These are phyloP conservation scores for Croton laevigatus DNA, from an alignment of 441 rosid species.

Conservation along the genomic window DNA sequence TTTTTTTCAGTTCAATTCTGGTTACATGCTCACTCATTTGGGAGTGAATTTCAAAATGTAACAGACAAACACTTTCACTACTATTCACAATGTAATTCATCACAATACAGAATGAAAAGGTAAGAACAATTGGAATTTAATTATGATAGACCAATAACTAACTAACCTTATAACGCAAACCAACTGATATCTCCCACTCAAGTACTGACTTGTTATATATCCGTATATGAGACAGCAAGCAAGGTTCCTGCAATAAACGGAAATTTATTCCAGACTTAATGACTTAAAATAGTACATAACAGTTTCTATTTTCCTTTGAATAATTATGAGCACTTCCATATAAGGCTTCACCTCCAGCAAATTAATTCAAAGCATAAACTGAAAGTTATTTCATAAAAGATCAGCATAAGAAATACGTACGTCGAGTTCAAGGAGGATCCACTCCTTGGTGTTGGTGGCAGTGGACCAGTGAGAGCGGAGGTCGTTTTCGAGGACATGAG, in stretches of 20 bases:
- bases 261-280: neutral
- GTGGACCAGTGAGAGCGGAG: slow-evolving; percentile 92
- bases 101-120: neutral
- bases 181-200: slow-evolving; percentile 91
- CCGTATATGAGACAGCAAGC: slow-evolving; percentile 69
- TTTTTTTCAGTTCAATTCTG: neutral
- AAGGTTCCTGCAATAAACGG: slow-evolving; percentile 60
- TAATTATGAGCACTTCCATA: neutral
- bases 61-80: neutral
- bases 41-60: neutral
- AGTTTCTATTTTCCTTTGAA: neutral
- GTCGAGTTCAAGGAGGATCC: slow-evolving; percentile 84
- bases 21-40: neutral
- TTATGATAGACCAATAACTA: slow-evolving; percentile 6
- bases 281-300: neutral
- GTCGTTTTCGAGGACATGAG: slow-evolving; percentile 73
- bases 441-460: slow-evolving; percentile 80
- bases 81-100: slow-evolving; percentile 1
- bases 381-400: neutral
- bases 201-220: slow-evolving; percentile 86
- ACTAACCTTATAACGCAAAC: slow-evolving; percentile 74
- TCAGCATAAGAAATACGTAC: slow-evolving; percentile 35
- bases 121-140: slow-evolving; percentile 1
- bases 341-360: neutral
- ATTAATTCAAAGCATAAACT: neutral